Conservation (phyloP, 2,329 filamentous ascomycete genomes). For the Phaeomoniella chlamydospora region DNA sequence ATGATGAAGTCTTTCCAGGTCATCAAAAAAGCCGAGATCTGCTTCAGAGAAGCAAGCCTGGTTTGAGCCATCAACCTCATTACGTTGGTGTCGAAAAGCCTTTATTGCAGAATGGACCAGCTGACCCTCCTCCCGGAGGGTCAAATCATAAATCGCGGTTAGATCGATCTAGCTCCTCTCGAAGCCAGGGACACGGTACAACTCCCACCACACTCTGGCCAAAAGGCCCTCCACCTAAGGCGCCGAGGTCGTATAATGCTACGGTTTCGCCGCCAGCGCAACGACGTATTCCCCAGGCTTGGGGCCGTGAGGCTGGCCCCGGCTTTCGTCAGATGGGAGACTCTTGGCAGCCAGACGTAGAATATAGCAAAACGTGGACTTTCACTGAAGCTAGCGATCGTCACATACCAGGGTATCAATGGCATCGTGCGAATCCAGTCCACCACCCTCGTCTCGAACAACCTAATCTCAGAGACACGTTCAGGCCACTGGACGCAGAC, state of each 20-base stretch:
- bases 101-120: too few relatives aligned
- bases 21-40: neutral
- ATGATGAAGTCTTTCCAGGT: neutral
- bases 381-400: too few relatives aligned
- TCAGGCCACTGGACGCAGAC: neutral
- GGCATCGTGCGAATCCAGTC: too few relatives aligned
- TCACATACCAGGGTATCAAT: too few relatives aligned
- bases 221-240: constrained; percentile 1
- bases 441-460: too few relatives aligned
- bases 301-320: neutral
- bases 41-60: neutral
- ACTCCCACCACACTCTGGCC: constrained; percentile 1
- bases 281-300: neutral
- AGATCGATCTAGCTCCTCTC: too few relatives aligned
- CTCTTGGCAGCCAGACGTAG: neutral
- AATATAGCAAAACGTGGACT: too few relatives aligned
- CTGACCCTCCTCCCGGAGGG: too few relatives aligned
- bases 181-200: too few relatives aligned
- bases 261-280: constrained; percentile 3
- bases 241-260: constrained; percentile 1
- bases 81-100: too few relatives aligned
- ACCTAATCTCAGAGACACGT: neutral
- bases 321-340: neutral
- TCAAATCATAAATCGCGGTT: too few relatives aligned
- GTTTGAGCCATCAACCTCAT: neutral